phyloP scores from a whole-genome alignment of 345 rosid species.

The Aquilaria malaccensis region DNA sequence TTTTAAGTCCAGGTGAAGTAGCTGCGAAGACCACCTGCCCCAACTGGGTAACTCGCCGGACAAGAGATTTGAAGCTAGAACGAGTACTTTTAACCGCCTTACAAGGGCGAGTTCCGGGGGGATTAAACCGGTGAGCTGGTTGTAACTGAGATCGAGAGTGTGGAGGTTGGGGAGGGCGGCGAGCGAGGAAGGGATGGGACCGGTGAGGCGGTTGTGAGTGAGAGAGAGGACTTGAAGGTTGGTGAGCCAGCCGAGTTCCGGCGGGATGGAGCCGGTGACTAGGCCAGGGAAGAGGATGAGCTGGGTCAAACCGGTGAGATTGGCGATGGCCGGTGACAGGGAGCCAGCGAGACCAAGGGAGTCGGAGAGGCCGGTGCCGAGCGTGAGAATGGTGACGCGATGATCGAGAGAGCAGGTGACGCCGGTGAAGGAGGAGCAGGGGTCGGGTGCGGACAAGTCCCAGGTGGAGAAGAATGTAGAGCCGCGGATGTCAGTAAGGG shows the following conservation, averaged over 20 bases:
- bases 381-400: constrained; percentile 35
- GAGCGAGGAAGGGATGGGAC: constrained; percentile 56
- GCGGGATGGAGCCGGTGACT: constrained; percentile 83
- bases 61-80: constrained; percentile 47
- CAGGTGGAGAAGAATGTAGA: constrained; percentile 47
- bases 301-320: constrained; percentile 55
- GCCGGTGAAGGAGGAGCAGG: constrained; percentile 57
- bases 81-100: constrained; percentile 41
- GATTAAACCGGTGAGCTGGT: constrained; percentile 57
- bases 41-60: constrained; percentile 29
- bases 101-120: constrained; percentile 36
- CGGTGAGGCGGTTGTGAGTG: constrained; percentile 69
- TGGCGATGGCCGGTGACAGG: constrained; percentile 54
- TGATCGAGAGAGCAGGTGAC: constrained; percentile 33
- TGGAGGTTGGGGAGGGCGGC: constrained; percentile 43
- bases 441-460: constrained; percentile 43
- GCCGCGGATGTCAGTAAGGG: constrained; percentile 52
- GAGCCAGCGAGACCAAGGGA: constrained; percentile 67
- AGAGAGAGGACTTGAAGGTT: constrained; percentile 64
- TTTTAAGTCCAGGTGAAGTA: constrained; percentile 71
- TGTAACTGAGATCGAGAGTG: constrained; percentile 75
- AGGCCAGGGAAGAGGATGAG: constrained; percentile 71
- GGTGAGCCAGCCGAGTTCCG: constrained; percentile 40
- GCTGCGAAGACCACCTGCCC: constrained; percentile 21
- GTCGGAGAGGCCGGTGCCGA: constrained; percentile 41